Evolutionary conservation across 805 yeast genomes (phyloP), one percentile per base, ranked within the genome.

Genomic region (Candida germanica): DNA sequence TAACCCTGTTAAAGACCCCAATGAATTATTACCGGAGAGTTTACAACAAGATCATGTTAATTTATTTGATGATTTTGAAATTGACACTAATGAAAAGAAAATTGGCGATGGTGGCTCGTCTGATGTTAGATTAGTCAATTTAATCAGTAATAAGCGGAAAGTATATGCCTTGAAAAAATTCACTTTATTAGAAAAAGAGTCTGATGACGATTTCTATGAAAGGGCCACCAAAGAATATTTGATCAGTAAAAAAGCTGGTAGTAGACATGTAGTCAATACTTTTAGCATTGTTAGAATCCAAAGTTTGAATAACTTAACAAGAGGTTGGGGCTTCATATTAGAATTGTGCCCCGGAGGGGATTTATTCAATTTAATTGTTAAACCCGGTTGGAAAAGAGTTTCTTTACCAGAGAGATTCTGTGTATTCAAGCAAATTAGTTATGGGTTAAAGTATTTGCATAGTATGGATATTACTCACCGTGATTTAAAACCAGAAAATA

Each of bases 241-340:
- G 27, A 73, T 84, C 42, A 77, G 84, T 9, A 77, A 71, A 42
- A 65, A 63, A 27, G 63, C 72, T 36, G 64, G 67, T n/a, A 77
- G 77, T 43, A 63, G 79, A 31, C 89, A 84, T 56, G 72, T 80
- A 10, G 75, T 79, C 7, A 68, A 68, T 23, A 77, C 81, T 3
- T 64, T 68, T 44, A 77, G 75, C 8, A 49, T 83, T 16, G 54
- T 83, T 12, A 70, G 77, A 38, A 66, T 82, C 14, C 83, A 81
- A 37, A 67, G 81, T 1, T 71, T 76, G 14, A 66, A 69, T 5
- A 64, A 58, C 28, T 56, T 80, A 41, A 68, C 75, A 2, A 63
- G 88, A 44, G 82, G 86, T 2, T 84, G 93, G 93, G 93, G 91
- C 2, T 74, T 83, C 54, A 70, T 80, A 3, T 62, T 83, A 70